Conservation (phyloP, 768 basidiomycete genomes). For the Leccinum uliginosum region DNA sequence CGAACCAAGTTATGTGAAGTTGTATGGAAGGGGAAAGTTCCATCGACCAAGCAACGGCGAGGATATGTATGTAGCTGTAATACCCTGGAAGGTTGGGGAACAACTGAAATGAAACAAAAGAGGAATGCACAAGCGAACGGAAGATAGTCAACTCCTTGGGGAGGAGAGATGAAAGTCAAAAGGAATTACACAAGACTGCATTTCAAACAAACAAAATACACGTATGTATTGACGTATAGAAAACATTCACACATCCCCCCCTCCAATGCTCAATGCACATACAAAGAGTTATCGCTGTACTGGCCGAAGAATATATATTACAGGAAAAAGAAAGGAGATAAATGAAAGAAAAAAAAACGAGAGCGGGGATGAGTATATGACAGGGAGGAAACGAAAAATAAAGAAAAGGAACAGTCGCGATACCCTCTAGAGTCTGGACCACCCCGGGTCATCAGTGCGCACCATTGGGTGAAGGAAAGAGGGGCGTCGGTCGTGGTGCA, state of each 20-base stretch:
- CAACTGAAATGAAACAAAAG: not conserved
- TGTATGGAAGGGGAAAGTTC: not conserved
- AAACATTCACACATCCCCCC: constrained; percentile 13
- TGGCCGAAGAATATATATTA: constrained; percentile 20
- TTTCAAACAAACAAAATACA: constrained; percentile 13
- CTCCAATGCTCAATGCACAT: constrained; percentile 16
- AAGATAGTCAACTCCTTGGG: not conserved
- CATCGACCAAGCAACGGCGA: not conserved
- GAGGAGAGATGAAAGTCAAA: not conserved
- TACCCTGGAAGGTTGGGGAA: not conserved
- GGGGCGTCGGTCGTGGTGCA: constrained; percentile 33
- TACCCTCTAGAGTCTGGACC: constrained; percentile 3
- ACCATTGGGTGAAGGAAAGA: constrained; percentile 38
- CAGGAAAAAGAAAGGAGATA: constrained; percentile 22
- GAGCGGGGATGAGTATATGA: constrained; percentile 8
- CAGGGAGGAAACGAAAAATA: not conserved
- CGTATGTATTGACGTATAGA: constrained; percentile 20
- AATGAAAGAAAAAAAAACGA: constrained; percentile 17
- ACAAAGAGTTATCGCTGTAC: constrained; percentile 25
- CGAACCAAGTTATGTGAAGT: not conserved
- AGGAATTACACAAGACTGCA: constrained; percentile 11
- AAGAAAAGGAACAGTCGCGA: not conserved
- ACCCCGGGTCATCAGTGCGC: constrained; percentile 20
- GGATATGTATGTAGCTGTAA: not conserved
- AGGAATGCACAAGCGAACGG: not conserved